A percentile compares a stretch with the other conserved stretches of the same genome.
These are phyloP conservation scores for Primulina eburnea DNA, from an alignment of 257 asterid genomes.

Conservation along the genomic window DNA sequence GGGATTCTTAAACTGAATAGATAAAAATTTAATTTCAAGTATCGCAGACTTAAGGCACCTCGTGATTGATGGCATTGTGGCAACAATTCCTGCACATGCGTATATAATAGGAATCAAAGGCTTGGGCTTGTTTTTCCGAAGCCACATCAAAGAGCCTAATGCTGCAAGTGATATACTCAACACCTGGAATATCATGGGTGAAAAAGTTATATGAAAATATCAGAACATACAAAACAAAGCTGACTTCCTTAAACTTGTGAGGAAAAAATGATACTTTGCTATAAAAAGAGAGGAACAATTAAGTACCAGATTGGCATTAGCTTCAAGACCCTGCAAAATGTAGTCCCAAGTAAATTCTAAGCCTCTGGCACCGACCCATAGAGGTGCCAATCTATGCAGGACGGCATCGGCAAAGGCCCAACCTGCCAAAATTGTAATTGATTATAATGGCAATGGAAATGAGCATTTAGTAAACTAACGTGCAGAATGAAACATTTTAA, in stretches of 20 bases:
- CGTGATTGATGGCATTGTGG: conserved; percentile 93
- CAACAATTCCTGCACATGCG: conserved; percentile 76
- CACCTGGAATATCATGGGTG: conserved; percentile 48
- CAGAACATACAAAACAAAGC: not conserved
- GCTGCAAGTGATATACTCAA: conserved; percentile 90
- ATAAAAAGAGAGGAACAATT: conserved; percentile 12
- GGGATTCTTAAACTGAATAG: not conserved
- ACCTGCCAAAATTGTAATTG: conserved; percentile 45
- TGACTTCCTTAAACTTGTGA: not conserved
- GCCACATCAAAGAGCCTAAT: conserved; percentile 90
- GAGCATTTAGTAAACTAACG: not conserved
- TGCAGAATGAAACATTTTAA: not conserved
- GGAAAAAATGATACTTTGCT: not conserved
- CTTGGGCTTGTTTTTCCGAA: conserved; percentile 90
- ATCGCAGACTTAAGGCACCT: conserved; percentile 42
- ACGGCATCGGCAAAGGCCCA: conserved; percentile 99
- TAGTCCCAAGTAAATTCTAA: conserved; percentile 97
- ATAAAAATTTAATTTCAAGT: not conserved
- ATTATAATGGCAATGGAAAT: conserved; percentile 20
- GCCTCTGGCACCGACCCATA: conserved; percentile 99
- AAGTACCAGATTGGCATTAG: conserved; percentile 89
- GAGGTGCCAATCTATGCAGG: conserved; percentile 93
- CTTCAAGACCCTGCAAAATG: conserved; percentile 94
- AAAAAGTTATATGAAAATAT: not conserved
- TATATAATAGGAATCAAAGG: conserved; percentile 88